Base-by-base conservation (phyloP, 495 filamentous ascomycete genomes). In the Cercophora sp. region DNA sequence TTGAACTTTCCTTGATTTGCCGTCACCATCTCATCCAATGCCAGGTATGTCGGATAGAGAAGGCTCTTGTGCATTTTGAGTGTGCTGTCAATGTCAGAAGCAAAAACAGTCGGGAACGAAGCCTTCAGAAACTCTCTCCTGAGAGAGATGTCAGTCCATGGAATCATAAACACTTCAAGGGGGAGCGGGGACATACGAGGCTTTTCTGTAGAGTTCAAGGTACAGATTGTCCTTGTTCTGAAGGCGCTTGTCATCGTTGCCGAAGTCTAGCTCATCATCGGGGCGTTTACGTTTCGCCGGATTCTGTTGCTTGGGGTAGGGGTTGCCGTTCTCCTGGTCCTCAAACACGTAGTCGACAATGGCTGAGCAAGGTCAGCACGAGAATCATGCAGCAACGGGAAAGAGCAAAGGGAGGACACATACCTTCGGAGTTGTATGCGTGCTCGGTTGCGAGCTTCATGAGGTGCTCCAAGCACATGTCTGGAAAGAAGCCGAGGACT, bases 381-480 rank as follows among this genome's bases (percentile, higher is more conserved):
- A n/a, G n/a, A n/a, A n/a, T n/a, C n/a, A n/a, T n/a, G n/a, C n/a
- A n/a, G n/a, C n/a, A n/a, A n/a, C n/a, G n/a, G n/a, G n/a, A n/a
- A n/a, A n/a, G n/a, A n/a, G n/a, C n/a, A n/a, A n/a, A n/a, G n/a
- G n/a, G n/a, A n/a, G n/a, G n/a, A n/a, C n/a, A n/a, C n/a, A n/a
- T n/a, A 1, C 11, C 25, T 11, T 64, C 58, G 2, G 48, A 8
- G 23, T 65, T 27, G 27, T 65, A 55, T 0, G 18, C 18, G 39
- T 61, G 36, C 16, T 57, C 39, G 3, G 26, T 4, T 1, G 34
- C 48, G n/a, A 64, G 18, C 5, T 49, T 20, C 5, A 45, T 20
- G 1, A 72, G 46, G 36, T 69, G 65, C 0, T 69, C 48, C 0
- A 25, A 64, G 41, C 69, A 73, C 5, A 76, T 70, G 34, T 75